phyloP scores from a whole-genome alignment of 176 grass and related monocot genomes.

The Bolboschoenus planiculmis region DNA sequence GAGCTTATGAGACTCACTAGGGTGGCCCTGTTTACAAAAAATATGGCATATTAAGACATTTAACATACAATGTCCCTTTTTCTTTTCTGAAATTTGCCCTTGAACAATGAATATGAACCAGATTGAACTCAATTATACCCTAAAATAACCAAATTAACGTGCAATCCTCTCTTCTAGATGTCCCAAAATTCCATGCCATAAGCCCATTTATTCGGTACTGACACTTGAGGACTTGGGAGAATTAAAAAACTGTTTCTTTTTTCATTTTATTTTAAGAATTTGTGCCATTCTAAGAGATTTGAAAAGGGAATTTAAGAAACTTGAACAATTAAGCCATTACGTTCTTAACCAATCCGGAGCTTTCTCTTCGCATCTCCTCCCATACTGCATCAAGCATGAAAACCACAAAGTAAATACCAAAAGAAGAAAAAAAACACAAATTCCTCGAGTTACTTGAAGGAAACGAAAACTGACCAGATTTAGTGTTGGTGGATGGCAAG shows the following conservation, averaged over 20 bases:
- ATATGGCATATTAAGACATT: neutral
- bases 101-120: neutral
- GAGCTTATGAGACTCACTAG: conserved; percentile 17
- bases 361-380: conserved; percentile 15
- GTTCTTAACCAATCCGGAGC: conserved; percentile 28
- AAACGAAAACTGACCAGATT: conserved; percentile 11
- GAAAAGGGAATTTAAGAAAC: neutral
- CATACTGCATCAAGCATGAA: conserved; percentile 20
- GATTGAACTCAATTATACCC: neutral
- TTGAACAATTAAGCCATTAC: conserved; percentile 16
- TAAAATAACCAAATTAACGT: neutral
- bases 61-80: neutral
- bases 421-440: neutral
- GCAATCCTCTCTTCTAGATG: neutral
- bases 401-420: neutral
- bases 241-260: no score
- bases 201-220: no score
- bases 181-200: neutral
- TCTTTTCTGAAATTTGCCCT: neutral
- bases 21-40: conserved; percentile 21
- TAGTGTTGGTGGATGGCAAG: conserved; percentile 5
- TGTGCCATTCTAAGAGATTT: neutral
- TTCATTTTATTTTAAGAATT: no score
- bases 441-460: neutral
- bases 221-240: no score